Evolutionary conservation across 306 rosid species (phyloP), one percentile per base, ranked within the genome.

Genomic region (Cercis canadensis): DNA sequence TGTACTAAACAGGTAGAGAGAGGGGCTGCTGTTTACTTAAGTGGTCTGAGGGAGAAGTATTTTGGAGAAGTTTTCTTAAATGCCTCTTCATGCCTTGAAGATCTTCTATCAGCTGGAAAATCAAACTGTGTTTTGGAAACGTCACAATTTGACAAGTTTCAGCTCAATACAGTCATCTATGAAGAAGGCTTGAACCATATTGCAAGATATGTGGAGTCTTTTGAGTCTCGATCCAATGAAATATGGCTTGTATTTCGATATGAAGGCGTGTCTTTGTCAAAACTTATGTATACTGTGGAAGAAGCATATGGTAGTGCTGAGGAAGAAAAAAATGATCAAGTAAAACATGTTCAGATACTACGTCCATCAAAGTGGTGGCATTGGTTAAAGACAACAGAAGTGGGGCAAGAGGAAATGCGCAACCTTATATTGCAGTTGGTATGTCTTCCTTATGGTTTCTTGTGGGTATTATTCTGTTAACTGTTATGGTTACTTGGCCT

Each of bases 331-430:
- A 66, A 50, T 79, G 92, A 85, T 66, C 75, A 87, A 6, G 85
- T 13, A 57, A 82, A 88, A 67, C 85, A 79, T 69, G 85, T 75
- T 56, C 94, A 80, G 75, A 82, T 93, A 41, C 73, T 93, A 37
- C 88, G 56, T 49, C 96, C 96, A 70, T 93, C 98, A 18, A 90
- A 93, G 69, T 93, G 98, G 97, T 93, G 97, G 98, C 96, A 84
- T 80, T 90, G 98, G 97, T 83, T 93, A 81, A 93, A 90, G 85
- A 90, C 92, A 18, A 87, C 98, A 21, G 85, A 88, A 81, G 90
- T 86, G 79, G 98, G 98, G 81, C 87, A 84, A 73, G 88, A 83
- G 79, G 89, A 90, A 83, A 88, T 87, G 96, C 85, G 96, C 73
- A 84, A 67, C 75, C 85, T 93, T 74, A 78, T 90, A 76, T 86